phyloP scores from a whole-genome alignment of 164 flowering plant genomes.

The Magnolia kwangsiensis region DNA sequence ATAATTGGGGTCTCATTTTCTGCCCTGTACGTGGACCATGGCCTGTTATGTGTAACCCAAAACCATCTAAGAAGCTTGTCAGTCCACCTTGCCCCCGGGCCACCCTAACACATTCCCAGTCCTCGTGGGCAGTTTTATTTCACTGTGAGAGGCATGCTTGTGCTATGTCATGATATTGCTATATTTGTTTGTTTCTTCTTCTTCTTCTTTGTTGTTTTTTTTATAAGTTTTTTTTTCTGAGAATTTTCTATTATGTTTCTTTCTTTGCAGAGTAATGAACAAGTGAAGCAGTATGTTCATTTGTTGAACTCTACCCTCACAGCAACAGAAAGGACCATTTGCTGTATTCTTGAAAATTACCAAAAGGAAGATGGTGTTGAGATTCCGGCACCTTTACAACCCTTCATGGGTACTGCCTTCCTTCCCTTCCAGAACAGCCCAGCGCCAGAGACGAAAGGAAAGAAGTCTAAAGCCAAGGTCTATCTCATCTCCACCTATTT shows the following conservation, averaged over 20 bases:
- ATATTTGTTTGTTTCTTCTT: too few species aligned
- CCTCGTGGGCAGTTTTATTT: too few species aligned
- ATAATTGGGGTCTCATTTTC: too few species aligned
- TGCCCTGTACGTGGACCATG: too few species aligned
- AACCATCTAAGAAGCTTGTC: too few species aligned
- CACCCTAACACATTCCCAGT: too few species aligned
- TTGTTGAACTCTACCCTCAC: slow-evolving; percentile 89
- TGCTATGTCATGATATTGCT: too few species aligned
- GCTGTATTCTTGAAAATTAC: slow-evolving; percentile 89
- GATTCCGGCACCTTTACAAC: slow-evolving; percentile 56
- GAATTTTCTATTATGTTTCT: background rate
- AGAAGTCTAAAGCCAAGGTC: slow-evolving; percentile 57
- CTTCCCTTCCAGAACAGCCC: slow-evolving; percentile 63
- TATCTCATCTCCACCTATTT: background rate
- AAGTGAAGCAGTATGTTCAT: slow-evolving; percentile 79
- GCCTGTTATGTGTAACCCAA: too few species aligned
- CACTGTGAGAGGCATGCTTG: too few species aligned
- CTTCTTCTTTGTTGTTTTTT: background rate
- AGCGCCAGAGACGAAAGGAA: slow-evolving; percentile 52
- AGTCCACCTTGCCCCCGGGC: too few species aligned
- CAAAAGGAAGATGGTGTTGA: slow-evolving; percentile 89
- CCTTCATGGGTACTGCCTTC: slow-evolving; percentile 70
- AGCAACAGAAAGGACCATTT: slow-evolving; percentile 91
- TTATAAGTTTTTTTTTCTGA: background rate
- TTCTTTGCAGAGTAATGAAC: slow-evolving; percentile 65